Percentiles rank a stretch among this genome's conserved stretches.
These are phyloP conservation scores for Escallonia rubra DNA, from an alignment of 129 eudicot species.

Conservation along the genomic window DNA sequence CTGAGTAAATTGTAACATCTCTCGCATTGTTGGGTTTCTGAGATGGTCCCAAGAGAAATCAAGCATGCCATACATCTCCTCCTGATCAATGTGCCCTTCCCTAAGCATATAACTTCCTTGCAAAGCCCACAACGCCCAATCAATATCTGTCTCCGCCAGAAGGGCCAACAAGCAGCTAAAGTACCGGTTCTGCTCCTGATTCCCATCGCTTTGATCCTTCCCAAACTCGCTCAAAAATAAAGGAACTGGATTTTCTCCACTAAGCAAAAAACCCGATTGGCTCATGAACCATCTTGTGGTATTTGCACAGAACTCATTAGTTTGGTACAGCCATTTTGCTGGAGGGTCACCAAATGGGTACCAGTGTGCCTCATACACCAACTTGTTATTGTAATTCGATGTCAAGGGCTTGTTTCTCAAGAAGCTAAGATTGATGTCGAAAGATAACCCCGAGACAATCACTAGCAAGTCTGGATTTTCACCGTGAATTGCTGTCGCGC, in stretches of 20 bases:
- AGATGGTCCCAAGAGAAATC: constrained; percentile 16
- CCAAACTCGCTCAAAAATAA: too few relatives aligned
- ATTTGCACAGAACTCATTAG: too few relatives aligned
- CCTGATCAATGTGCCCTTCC: neutral
- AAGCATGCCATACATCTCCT: constrained; percentile 28
- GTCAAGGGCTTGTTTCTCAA: neutral
- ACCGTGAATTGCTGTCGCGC: constrained; percentile 13
- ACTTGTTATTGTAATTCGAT: too few relatives aligned
- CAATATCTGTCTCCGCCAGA: constrained; percentile 28
- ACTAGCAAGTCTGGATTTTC: constrained; percentile 24
- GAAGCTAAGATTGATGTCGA: constrained; percentile 13
- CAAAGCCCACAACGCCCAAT: constrained; percentile 38
- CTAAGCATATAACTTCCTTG: constrained; percentile 33
- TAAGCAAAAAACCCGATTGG: too few relatives aligned
- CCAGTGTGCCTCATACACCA: too few relatives aligned
- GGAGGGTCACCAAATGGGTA: too few relatives aligned
- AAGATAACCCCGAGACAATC: constrained; percentile 24
- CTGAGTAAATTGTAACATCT: constrained; percentile 13
- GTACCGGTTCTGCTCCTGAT: neutral
- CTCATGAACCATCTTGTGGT: too few relatives aligned
- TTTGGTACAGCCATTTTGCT: too few relatives aligned
- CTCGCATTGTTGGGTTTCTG: constrained; percentile 11
- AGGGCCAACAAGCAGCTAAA: constrained; percentile 22
- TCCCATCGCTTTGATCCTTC: too few relatives aligned
- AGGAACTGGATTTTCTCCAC: too few relatives aligned